These are phyloP conservation scores for Arabis hirsuta DNA, from an alignment of 345 rosid genomes.

Conservation along the genomic window DNA sequence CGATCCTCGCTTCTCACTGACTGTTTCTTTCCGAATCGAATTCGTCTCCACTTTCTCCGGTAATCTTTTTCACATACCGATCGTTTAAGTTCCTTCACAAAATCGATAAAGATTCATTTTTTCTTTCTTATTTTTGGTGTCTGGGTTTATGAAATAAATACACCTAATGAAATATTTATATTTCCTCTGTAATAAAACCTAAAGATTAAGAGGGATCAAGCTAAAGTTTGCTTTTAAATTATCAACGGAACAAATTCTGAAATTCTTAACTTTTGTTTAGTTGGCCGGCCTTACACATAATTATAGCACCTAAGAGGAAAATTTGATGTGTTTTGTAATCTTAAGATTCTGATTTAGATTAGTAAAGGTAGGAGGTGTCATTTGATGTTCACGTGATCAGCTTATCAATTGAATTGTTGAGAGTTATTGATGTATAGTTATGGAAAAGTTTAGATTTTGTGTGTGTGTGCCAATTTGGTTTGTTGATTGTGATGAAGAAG, in stretches of 20 bases:
- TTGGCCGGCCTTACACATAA: too few species aligned
- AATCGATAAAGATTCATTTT: not conserved
- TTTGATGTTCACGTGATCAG: not conserved
- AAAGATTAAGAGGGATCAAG: slow-evolving; percentile 8
- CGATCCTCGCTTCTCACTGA: slow-evolving; percentile 10
- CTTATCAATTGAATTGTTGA: not conserved
- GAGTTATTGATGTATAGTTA: not conserved
- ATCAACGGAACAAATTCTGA: not conserved
- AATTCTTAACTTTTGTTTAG: not conserved
- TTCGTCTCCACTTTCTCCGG: not conserved
- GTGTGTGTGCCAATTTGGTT: not conserved
- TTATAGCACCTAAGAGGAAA: too few species aligned
- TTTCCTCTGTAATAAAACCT: not conserved
- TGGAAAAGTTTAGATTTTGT: not conserved
- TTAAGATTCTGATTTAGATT: not conserved
- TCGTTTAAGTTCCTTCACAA: slow-evolving; percentile 3
- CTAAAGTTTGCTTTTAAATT: not conserved
- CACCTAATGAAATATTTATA: not conserved
- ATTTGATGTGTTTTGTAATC: too few species aligned
- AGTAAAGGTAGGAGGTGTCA: not conserved
- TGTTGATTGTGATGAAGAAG: slow-evolving; percentile 27
- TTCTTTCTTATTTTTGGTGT: not conserved
- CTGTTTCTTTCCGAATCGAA: not conserved
- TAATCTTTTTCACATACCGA: not conserved
- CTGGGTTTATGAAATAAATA: not conserved